Evolutionary conservation across 345 rosid genomes (phyloP).

Genomic region (Gynandropsis gynandra): DNA sequence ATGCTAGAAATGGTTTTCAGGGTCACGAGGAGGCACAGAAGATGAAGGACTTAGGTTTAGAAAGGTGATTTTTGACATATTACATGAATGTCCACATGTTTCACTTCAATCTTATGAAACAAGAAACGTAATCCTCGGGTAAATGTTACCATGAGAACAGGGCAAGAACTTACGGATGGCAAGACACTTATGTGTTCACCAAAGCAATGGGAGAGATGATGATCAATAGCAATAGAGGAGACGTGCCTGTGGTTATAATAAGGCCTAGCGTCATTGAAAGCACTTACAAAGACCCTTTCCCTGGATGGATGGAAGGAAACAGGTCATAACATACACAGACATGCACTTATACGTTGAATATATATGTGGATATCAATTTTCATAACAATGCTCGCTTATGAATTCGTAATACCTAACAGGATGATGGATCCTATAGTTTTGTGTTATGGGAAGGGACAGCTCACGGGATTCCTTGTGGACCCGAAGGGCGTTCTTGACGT

Average conservation of each 20-base stretch:
- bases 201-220: slow-evolving; percentile 99
- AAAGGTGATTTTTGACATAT: slow-evolving; percentile 41
- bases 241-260: slow-evolving; percentile 69
- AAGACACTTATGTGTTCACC: slow-evolving; percentile 84
- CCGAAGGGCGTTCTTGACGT: slow-evolving; percentile 89
- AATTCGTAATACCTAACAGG: slow-evolving; percentile 29
- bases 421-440: slow-evolving; percentile 97
- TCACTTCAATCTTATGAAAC: neutral
- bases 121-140: neutral
- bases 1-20: slow-evolving; percentile 29
- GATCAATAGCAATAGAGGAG: slow-evolving; percentile 63
- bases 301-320: slow-evolving; percentile 99
- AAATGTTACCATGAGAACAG: slow-evolving; percentile 23
- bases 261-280: slow-evolving; percentile 90
- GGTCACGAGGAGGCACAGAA: slow-evolving; percentile 40
- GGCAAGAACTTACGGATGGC: slow-evolving; percentile 91
- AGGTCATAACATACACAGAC: slow-evolving; percentile 36
- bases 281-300: slow-evolving; percentile 85
- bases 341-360: neutral
- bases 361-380: neutral
- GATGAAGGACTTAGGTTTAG: slow-evolving; percentile 78
- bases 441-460: slow-evolving; percentile 91
- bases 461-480: slow-evolving; percentile 76
- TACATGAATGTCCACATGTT: neutral
- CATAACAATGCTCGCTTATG: neutral